These are phyloP conservation scores for Plasmodium blacklocki DNA, from an alignment of 169 alveolate species.

Conservation along the genomic window DNA sequence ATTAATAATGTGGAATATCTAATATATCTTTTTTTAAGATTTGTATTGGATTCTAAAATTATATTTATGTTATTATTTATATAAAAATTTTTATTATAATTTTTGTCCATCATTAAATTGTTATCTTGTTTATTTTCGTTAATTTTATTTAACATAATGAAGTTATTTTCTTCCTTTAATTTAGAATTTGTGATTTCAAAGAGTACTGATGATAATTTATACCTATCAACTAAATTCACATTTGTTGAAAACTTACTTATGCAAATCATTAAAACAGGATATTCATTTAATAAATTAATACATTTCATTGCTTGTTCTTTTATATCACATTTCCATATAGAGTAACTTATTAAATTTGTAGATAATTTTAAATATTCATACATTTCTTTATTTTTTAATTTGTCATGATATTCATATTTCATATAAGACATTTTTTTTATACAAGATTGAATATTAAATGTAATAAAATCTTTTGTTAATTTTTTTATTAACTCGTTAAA, in stretches of 20 bases:
- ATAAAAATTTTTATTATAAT: not conserved
- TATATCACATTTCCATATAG: conserved; percentile 55
- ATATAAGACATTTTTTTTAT: conserved; percentile 57
- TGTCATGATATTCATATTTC: conserved; percentile 49
- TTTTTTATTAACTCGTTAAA: conserved; percentile 39
- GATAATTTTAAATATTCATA: conserved; percentile 47
- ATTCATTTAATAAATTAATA: conserved; percentile 55
- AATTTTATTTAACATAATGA: conserved; percentile 1
- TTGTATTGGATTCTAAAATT: not conserved
- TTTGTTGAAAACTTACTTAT: conserved; percentile 42
- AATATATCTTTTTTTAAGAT: conserved; percentile 35
- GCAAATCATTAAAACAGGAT: conserved; percentile 69
- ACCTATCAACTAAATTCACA: conserved; percentile 24
- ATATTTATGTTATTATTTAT: not conserved
- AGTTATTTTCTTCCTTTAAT: conserved; percentile 39
- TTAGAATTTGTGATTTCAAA: conserved; percentile 58
- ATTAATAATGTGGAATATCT: conserved; percentile 38
- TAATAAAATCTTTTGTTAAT: conserved; percentile 55
- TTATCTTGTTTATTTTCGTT: not conserved
- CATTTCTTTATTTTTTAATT: conserved; percentile 44
- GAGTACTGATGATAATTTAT: conserved; percentile 45
- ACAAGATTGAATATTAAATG: conserved; percentile 33
- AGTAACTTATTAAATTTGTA: conserved; percentile 34
- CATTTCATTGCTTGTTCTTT: conserved; percentile 65
- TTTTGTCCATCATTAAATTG: not conserved